A percentile compares a stretch with the other conserved stretches of the same genome.
Conservation (phyloP, 108 stramenopile genomes). For the Stephanodiscus triporus region DNA sequence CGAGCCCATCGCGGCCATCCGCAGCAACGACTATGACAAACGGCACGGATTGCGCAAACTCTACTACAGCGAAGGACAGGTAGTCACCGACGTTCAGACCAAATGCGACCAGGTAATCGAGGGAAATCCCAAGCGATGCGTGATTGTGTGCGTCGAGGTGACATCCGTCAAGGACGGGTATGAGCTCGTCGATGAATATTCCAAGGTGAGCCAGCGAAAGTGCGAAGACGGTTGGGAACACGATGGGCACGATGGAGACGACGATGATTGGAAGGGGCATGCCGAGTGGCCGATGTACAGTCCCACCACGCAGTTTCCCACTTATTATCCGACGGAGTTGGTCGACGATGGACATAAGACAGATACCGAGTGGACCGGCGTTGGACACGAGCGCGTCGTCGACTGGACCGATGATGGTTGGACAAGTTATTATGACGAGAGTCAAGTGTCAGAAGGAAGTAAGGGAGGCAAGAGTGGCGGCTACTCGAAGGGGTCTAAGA, state of each 20-base stretch:
- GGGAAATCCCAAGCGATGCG: too few species aligned
- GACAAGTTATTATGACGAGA: background rate
- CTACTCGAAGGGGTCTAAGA: too few species aligned
- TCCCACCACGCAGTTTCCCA: too few species aligned
- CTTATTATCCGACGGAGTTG: too few species aligned
- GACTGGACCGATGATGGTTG: too few species aligned
- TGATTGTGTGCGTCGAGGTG: background rate
- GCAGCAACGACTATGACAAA: too few species aligned
- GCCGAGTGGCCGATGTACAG: background rate
- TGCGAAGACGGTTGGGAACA: background rate
- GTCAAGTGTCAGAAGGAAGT: too few species aligned
- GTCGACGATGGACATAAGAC: background rate
- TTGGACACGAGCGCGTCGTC: too few species aligned
- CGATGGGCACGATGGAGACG: too few species aligned
- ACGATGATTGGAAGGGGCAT: background rate
- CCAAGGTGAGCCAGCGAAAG: constrained; percentile 1
- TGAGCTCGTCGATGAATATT: background rate
- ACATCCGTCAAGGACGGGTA: background rate
- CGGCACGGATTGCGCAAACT: too few species aligned
- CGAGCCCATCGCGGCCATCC: too few species aligned
- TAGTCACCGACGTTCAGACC: background rate
- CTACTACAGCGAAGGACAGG: background rate
- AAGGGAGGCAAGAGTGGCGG: too few species aligned
- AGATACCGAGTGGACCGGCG: background rate
- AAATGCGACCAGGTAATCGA: background rate